Evolutionary conservation across 148 eudicot genomes (phyloP).

Genomic region (Talinum fruticosum): DNA sequence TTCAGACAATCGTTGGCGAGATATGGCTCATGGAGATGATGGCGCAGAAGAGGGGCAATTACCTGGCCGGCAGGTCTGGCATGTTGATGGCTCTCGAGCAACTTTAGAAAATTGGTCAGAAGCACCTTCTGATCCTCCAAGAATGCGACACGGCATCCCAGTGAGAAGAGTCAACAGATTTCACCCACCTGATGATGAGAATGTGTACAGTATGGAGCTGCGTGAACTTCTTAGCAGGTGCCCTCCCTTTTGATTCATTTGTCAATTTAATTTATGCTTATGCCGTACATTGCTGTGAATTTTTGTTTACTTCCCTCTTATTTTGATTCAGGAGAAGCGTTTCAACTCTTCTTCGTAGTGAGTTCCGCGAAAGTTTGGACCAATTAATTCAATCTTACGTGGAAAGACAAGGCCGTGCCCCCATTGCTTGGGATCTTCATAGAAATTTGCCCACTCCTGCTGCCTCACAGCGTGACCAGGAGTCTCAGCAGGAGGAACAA

Average conservation of each 20-base stretch:
- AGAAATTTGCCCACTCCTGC: conserved; percentile 63
- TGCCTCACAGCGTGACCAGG: conserved; percentile 55
- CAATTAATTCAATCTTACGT: conserved; percentile 94
- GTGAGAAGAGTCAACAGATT: conserved; percentile 64
- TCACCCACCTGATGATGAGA: conserved; percentile 91
- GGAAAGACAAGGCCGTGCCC: conserved; percentile 73
- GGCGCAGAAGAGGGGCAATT: conserved; percentile 40
- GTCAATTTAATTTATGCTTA: not conserved
- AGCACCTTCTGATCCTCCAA: conserved; percentile 57
- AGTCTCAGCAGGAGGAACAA: conserved; percentile 52
- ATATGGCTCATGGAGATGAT: conserved; percentile 36
- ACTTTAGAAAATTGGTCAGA: conserved; percentile 56
- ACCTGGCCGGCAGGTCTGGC: conserved; percentile 52
- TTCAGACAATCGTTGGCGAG: conserved; percentile 45
- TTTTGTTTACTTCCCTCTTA: not conserved
- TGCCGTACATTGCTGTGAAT: not conserved
- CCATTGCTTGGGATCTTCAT: conserved; percentile 90
- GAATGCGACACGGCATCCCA: conserved; percentile 53
- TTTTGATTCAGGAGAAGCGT: conserved; percentile 81
- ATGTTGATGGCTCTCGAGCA: conserved; percentile 46
- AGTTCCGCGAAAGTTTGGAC: conserved; percentile 95
- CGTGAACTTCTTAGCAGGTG: conserved; percentile 96
- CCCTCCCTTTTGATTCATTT: not conserved
- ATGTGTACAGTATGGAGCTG: conserved; percentile 98
- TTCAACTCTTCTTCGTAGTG: conserved; percentile 92